These are phyloP conservation scores for Poa pratensis DNA, from an alignment of 176 grass and related monocot genomes.

Conservation along the genomic window DNA sequence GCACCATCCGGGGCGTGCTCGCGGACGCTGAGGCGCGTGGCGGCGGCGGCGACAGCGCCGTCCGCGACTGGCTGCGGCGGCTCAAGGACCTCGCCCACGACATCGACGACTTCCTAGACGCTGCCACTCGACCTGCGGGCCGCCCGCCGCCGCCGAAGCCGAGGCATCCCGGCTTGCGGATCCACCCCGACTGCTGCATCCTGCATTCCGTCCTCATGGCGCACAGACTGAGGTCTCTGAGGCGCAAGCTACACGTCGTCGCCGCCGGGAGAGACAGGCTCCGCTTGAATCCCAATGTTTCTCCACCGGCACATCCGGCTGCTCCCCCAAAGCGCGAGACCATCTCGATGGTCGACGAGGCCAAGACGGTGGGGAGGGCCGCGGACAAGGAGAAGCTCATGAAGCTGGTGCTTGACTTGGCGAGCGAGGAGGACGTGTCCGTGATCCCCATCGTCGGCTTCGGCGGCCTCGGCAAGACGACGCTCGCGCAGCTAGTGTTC, in stretches of 20 bases:
- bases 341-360: conserved; percentile 38
- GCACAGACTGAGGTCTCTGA: conserved; percentile 34
- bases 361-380: conserved; percentile 47
- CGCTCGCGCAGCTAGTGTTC: conserved; percentile 67
- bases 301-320: neutral
- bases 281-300: neutral
- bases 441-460: conserved; percentile 68
- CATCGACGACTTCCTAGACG: conserved; percentile 47
- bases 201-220: conserved; percentile 19
- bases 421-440: conserved; percentile 51
- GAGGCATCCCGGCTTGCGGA: neutral
- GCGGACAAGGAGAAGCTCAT: conserved; percentile 61
- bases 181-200: neutral
- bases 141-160: neutral
- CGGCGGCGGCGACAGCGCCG: conserved; percentile 12
- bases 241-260: conserved; percentile 29
- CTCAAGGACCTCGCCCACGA: conserved; percentile 32
- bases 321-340: conserved; percentile 14
- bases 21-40: conserved; percentile 47
- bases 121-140: conserved; percentile 10
- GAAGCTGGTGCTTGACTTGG: conserved; percentile 53
- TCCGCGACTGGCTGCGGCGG: conserved; percentile 33
- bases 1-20: conserved; percentile 32
- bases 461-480: conserved; percentile 64
- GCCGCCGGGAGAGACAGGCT: conserved; percentile 23